Base-by-base conservation (phyloP, 768 basidiomycete genomes). In the Neoboletus magnificus region DNA sequence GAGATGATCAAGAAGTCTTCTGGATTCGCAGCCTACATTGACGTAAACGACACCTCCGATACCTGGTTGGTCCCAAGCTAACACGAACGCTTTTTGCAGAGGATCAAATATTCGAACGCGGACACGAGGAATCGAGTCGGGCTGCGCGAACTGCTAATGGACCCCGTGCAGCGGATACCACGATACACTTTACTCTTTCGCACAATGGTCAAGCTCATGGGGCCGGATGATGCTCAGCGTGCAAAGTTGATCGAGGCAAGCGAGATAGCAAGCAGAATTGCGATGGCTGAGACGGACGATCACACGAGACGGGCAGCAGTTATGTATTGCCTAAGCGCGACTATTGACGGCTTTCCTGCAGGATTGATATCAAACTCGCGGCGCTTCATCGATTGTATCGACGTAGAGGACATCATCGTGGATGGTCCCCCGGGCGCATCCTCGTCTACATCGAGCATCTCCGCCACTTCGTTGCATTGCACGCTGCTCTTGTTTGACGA, bases 401-500 rank as follows among this genome's bases (percentile, higher is more conserved):
- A 98, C 67, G 91, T 94, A 7, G 92, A 94, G 65, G 97, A 98
- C 65, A 70, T 83, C 33, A 66, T 85, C 39, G 70, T 78, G 25
- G 87, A 87, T 51, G 70, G 76, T 3, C 62, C 64, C 5, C 52
- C 59, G 1, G 74, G 75, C 27, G 61, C 76, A 27, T 79, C 82
- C 48, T 78, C 79, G 18, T 71, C 68, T 10, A 64, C 78, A 33
- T 73, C 76, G 13, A 77, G 74, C 50, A 63, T 72, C 8, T 72
- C 77, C 2, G 64, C 72, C 1, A 79, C 74, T 2, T 76, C 80
- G 1, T 79, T 96, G 18, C 88, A 92, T 65, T 95, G 90, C 71
- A 91, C 90, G 3, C 74, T 99, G 29, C 90, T 98, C 69, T 78
- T 99, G 44, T 98, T 99, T 68, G 90, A 94, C 59, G 96, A 99